Conservation (phyloP, 352 stramenopile genomes). For the Phytophthora tubulina region DNA sequence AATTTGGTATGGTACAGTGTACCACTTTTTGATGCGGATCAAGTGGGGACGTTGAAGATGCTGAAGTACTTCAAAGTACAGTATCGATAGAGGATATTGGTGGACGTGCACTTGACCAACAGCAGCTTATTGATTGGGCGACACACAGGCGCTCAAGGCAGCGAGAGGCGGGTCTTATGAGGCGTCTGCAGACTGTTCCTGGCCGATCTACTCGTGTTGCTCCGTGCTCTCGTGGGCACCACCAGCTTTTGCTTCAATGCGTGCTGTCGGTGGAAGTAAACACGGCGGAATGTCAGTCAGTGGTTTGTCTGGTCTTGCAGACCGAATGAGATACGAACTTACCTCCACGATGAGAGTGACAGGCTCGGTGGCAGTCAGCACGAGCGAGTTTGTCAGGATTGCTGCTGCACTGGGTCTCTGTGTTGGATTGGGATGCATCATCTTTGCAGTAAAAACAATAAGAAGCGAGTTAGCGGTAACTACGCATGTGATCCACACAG, state of each 20-base stretch:
- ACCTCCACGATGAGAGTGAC: slow-evolving; percentile 44
- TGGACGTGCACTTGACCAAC: background rate
- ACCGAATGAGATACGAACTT: background rate
- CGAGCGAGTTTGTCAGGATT: slow-evolving; percentile 44
- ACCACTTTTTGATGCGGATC: slow-evolving; percentile 1
- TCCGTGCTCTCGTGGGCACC: slow-evolving; percentile 33
- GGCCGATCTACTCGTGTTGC: slow-evolving; percentile 40
- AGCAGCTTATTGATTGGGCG: slow-evolving; percentile 6
- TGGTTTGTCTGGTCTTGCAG: background rate
- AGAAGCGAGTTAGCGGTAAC: background rate
- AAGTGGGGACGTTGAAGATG: background rate
- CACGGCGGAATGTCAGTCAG: background rate
- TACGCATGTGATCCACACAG: background rate
- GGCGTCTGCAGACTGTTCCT: slow-evolving; percentile 40
- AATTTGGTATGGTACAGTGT: slow-evolving; percentile 8
- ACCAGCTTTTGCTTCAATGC: slow-evolving; percentile 43
- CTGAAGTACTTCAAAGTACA: background rate
- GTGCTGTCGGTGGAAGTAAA: slow-evolving; percentile 19
- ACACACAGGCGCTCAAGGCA: background rate
- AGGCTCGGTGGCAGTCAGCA: slow-evolving; percentile 28
- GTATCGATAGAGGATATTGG: background rate
- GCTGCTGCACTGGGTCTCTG: slow-evolving; percentile 51
- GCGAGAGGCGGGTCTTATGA: slow-evolving; percentile 30
- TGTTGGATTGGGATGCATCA: slow-evolving; percentile 65
- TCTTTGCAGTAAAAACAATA: slow-evolving; percentile 41